Percentiles rank a stretch among this genome's conserved stretches.
Evolutionary conservation across 2,329 filamentous ascomycete species (phyloP).

Genomic region (Xylariaceae sp.): DNA sequence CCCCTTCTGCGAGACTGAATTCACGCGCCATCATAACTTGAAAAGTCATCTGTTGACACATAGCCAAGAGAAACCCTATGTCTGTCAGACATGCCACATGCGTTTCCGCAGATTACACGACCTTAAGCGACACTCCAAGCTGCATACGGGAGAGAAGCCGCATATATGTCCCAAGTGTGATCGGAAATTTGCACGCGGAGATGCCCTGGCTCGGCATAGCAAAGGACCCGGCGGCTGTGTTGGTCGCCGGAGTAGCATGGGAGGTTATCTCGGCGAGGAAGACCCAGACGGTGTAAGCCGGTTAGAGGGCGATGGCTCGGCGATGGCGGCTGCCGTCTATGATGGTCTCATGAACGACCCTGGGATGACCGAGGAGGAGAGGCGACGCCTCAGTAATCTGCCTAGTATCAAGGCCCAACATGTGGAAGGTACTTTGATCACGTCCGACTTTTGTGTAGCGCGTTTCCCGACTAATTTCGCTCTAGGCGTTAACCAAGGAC

Average conservation of each 20-base stretch:
- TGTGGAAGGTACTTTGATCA: conserved; percentile 45
- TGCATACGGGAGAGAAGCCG: conserved; percentile 93
- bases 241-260: conserved; percentile 80
- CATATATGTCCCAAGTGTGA: conserved; percentile 95
- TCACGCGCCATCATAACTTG: conserved; percentile 93
- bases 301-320: conserved; percentile 48
- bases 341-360: conserved; percentile 52
- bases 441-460: conserved; percentile 48
- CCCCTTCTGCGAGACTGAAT: conserved; percentile 92
- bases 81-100: conserved; percentile 88
- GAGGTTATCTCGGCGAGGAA: conserved; percentile 73
- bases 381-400: conserved; percentile 63
- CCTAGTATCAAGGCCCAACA: conserved; percentile 71
- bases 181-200: conserved; percentile 88
- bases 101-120: conserved; percentile 91
- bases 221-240: conserved; percentile 95
- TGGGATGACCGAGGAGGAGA: conserved; percentile 55
- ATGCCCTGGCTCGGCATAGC: conserved; percentile 89
- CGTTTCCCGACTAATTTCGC: conserved; percentile 79
- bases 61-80: conserved; percentile 96
- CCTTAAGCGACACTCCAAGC: conserved; percentile 89
- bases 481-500: conserved; percentile 43
- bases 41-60: conserved; percentile 97
- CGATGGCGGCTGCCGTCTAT: conserved; percentile 54
- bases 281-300: conserved; percentile 55